Evolutionary conservation across 768 basidiomycete genomes (phyloP), one percentile per base, ranked within the genome.

Genomic region (Trichaptum fuscoviolaceum): DNA sequence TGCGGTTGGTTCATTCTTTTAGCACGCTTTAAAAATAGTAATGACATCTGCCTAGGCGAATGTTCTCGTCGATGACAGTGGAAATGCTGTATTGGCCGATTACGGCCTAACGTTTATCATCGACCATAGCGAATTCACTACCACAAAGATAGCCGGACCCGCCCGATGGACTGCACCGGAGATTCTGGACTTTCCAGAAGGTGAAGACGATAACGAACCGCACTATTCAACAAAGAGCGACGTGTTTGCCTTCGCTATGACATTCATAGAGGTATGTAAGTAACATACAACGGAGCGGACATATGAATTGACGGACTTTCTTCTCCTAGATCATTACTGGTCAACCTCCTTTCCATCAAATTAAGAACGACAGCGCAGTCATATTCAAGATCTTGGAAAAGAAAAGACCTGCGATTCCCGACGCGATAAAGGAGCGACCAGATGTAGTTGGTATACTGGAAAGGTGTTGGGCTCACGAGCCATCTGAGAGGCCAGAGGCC

Each of bases 301-400:
- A 34, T 61, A 25, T 61, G 15, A 15, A 34, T 35, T 64, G 34
- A 24, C n/a, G 73, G 74, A 67, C 73, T 34, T 71, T 30, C 30
- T 8, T 30, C n/a, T 30, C 30, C 8, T 30, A 30, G 30, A 30
- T 30, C 30, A 8, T 69, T 26, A 69, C 71, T 20, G 71, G 59
- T 10, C 17, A 58, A 7, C 64, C 64, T 17, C 74, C 75, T 6
- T 73, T 68, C 67, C 42, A 61, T 30, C 58, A 71, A 25, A 70
- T 68, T 57, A 70, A 70, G 62, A 73, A 69, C 24, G 75, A 76
- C 64, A 67, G 65, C 57, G 35, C 68, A 1, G 73, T 75, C 26
- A 70, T 76, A 17, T 70, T 70, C 60, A 63, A 52, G 20, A 66
- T 76, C 25, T 17, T 74, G 1, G 65, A 67, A 15, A 68, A 66